phyloP scores from a whole-genome alignment of 148 eudicot species.

The Rhododendron ferrugineum region DNA sequence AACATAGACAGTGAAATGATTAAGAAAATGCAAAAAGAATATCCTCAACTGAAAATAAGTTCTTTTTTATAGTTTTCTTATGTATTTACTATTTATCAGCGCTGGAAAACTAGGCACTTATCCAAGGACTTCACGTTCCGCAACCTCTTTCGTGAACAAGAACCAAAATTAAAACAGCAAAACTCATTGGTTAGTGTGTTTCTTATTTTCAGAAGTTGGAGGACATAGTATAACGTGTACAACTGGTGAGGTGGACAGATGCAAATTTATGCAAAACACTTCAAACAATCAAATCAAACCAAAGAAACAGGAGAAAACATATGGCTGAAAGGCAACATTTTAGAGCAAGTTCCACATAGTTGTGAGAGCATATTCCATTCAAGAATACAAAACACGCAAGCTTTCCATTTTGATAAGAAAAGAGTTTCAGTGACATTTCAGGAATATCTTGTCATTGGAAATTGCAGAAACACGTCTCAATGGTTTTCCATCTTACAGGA shows the following conservation, averaged over 20 bases:
- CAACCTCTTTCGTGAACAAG: constrained; percentile 45
- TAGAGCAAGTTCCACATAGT: background rate
- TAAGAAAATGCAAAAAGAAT: background rate
- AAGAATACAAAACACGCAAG: background rate
- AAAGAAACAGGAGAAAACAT: background rate
- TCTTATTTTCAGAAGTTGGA: background rate
- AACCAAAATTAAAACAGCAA: too few species aligned
- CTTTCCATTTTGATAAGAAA: background rate
- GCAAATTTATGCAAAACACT: background rate
- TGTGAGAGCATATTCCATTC: background rate
- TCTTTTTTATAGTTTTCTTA: background rate
- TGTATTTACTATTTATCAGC: background rate
- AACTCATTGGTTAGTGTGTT: background rate
- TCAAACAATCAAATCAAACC: background rate
- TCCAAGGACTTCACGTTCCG: constrained; percentile 27
- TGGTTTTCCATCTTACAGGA: background rate
- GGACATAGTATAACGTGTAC: background rate
- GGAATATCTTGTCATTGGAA: background rate
- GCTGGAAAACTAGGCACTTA: background rate
- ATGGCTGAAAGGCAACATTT: background rate
- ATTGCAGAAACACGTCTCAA: background rate
- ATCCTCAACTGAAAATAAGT: background rate
- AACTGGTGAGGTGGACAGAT: background rate
- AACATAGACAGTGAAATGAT: background rate
- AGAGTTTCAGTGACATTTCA: background rate